Conservation (phyloP, 208 protist genomes). For the Trypanosoma rangeli region DNA sequence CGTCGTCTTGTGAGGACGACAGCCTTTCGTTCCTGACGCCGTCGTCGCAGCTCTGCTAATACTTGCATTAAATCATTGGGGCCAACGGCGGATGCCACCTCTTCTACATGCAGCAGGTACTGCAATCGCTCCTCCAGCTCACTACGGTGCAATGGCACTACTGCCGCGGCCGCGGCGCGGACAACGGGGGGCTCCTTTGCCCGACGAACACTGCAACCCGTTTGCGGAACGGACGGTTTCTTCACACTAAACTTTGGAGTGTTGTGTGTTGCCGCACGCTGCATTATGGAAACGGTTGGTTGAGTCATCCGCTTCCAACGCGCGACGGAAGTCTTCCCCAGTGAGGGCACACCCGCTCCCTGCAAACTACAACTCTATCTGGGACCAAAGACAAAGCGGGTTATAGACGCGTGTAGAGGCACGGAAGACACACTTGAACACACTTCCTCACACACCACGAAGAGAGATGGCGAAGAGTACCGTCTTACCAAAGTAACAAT, state of each 20-base stretch:
- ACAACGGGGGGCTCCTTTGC: background rate
- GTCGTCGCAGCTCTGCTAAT: constrained; percentile 20
- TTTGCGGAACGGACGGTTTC: background rate
- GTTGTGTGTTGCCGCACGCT: background rate
- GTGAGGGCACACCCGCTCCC: background rate
- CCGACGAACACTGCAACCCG: background rate
- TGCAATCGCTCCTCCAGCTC: constrained; percentile 27
- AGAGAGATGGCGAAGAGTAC: no score
- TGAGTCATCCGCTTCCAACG: background rate
- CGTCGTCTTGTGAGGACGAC: constrained; percentile 10
- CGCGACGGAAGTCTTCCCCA: background rate
- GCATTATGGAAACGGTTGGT: background rate
- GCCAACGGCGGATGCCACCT: background rate
- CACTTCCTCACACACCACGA: background rate
- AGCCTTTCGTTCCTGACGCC: constrained; percentile 19
- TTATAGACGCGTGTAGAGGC: background rate
- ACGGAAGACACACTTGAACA: background rate
- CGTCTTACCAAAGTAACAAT: background rate
- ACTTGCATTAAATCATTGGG: constrained; percentile 21
- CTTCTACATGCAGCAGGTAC: constrained; percentile 19
- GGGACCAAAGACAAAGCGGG: background rate
- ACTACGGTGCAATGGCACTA: background rate
- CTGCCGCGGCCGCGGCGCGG: background rate
- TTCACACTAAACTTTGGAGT: background rate
- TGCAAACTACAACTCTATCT: background rate